A percentile compares a stretch with the other conserved stretches of the same genome.
phyloP scores from a whole-genome alignment of 2,329 filamentous ascomycete species.

The Gaeumannomyces tritici region DNA sequence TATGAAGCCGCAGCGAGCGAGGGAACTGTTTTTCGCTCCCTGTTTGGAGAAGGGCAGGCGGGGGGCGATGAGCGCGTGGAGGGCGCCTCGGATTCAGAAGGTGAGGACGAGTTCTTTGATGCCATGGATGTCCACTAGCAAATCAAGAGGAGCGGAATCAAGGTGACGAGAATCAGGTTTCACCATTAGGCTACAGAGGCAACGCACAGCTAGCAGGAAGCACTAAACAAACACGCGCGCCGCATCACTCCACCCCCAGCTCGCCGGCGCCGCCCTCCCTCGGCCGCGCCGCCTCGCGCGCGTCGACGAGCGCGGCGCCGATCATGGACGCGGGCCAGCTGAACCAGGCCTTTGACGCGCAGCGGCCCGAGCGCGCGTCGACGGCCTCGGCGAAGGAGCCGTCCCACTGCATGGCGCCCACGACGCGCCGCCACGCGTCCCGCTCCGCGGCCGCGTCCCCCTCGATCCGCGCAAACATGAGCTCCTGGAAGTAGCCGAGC shows the following conservation, averaged over 20 bases:
- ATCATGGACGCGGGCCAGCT: slow-evolving; percentile 13
- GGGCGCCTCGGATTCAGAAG: not conserved
- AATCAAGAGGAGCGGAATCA: not conserved
- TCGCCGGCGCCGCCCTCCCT: not conserved
- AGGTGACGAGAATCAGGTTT: not conserved
- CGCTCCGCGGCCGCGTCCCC: not conserved
- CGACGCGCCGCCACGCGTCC: slow-evolving; percentile 10
- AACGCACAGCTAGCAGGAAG: too few relatives aligned
- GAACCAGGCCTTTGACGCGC: slow-evolving; percentile 14
- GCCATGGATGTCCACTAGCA: not conserved
- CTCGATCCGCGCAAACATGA: slow-evolving; percentile 8
- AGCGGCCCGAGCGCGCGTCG: slow-evolving; percentile 6
- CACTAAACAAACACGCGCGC: too few relatives aligned
- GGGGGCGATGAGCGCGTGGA: too few relatives aligned
- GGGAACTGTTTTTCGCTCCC: not conserved
- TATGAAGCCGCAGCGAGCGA: not conserved
- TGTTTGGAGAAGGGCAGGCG: not conserved
- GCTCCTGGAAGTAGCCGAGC: slow-evolving; percentile 13
- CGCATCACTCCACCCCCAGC: not conserved
- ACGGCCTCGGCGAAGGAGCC: slow-evolving; percentile 12
- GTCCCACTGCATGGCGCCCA: slow-evolving; percentile 11
- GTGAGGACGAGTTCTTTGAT: not conserved
- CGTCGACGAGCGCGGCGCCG: slow-evolving; percentile 2
- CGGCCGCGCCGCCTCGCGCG: not conserved
- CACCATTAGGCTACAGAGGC: too few relatives aligned